Percentiles rank a stretch among this genome's conserved stretches.
These are phyloP conservation scores for Hevea brasiliensis DNA, from an alignment of 345 rosid genomes.

Conservation along the genomic window DNA sequence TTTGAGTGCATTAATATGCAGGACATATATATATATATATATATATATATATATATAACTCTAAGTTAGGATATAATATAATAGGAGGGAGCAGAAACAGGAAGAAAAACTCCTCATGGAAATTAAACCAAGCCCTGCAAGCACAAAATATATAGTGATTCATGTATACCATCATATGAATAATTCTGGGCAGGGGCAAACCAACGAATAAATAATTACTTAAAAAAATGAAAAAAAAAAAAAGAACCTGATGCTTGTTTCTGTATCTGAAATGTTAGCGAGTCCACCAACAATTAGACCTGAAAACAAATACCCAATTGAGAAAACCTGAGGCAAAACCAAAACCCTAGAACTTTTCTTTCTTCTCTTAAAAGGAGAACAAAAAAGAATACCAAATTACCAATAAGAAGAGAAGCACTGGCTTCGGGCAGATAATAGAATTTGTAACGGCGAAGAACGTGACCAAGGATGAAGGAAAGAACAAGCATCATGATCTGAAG, in stretches of 20 bases:
- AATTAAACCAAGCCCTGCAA: slow-evolving; percentile 93
- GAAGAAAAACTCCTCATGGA: slow-evolving; percentile 97
- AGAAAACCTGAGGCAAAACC: background rate
- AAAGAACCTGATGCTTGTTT: slow-evolving; percentile 76
- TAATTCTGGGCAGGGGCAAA: background rate
- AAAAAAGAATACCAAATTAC: slow-evolving; percentile 21
- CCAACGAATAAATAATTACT: no score
- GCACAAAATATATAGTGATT: background rate
- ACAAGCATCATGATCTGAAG: slow-evolving; percentile 99
- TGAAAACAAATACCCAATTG: slow-evolving; percentile 20
- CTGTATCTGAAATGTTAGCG: slow-evolving; percentile 87
- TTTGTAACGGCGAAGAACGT: slow-evolving; percentile 94
- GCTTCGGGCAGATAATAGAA: slow-evolving; percentile 97
- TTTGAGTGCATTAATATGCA: background rate
- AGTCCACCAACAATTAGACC: slow-evolving; percentile 89
- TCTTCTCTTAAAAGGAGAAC: background rate
- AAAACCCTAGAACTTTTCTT: background rate
- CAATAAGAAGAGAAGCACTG: slow-evolving; percentile 96
- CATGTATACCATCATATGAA: background rate
- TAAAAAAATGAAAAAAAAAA: background rate
- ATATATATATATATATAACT: background rate
- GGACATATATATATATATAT: background rate
- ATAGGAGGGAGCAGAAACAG: slow-evolving; percentile 93
- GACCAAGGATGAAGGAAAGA: slow-evolving; percentile 94
- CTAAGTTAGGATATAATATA: slow-evolving; percentile 76